Base-by-base conservation (phyloP, 2,329 filamentous ascomycete species). In the Amauroascus verrucosus region DNA sequence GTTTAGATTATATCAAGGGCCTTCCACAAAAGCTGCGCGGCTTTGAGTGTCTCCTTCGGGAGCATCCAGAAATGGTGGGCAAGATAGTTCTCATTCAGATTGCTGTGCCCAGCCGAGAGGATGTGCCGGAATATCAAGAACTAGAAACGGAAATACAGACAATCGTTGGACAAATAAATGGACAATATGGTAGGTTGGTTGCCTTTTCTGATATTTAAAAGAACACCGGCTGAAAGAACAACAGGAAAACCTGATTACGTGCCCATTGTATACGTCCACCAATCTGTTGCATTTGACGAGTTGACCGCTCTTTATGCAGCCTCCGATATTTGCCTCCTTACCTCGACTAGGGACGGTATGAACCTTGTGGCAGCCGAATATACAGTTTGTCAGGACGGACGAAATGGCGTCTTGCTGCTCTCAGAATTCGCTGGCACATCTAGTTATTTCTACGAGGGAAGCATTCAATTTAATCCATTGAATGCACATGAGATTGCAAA, bases 341-440 rank as follows among this genome's bases (percentile, higher is more conserved):
- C 85, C 2, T 95, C 86, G 0, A 95, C 86, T 4, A 84, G 91
- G 41, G 91, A 97, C 64, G 91, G 91, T 63, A 96, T 97, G 90
- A 97, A 97, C 68, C 79, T 97, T 13, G 91, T 97, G 95, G 70
- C 91, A 96, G 70, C 95, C 70, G 91, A 97, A 70, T 97, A 96
- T 71, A 93, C 96, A 57, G 90, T 90, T 14, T 90, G 87, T 20
- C 91, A 96, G 67, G 80, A 84, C 60, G 80, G 91, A 63, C 82
- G 85, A 51, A 86, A 95, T 65, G 91, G 91, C 45, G 86, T 90
- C 49, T 86, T 97, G 79, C 88, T 96, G 51, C 79, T 96, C 35
- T 95, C 89, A 47, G 89, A 96, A 65, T 96, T 96, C 66, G 88
- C 90, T 0, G 91, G 91, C n/a, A 91, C 91, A 1, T 89, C 90